Conservation (phyloP, 305 asterid genomes). For the Andrographis paniculata region DNA sequence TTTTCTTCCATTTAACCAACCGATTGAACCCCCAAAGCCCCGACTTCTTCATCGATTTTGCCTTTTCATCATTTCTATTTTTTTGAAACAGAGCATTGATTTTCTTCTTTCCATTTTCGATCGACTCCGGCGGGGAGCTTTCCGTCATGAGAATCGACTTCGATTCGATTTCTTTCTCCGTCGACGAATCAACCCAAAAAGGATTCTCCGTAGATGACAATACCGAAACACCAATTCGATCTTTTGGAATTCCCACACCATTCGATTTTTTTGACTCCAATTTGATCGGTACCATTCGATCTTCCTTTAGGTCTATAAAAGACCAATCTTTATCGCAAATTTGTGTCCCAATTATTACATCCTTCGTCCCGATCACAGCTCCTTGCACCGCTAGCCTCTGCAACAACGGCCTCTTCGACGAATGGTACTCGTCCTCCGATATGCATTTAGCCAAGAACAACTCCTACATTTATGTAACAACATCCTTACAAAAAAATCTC, state of each 20-base stretch:
- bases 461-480: too few species aligned
- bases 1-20: conserved; percentile 77
- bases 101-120: conserved; percentile 37
- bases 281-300: conserved; percentile 24
- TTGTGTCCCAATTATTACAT: conserved; percentile 41
- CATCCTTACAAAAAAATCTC: too few species aligned
- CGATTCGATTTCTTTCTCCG: conserved; percentile 35
- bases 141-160: conserved; percentile 65
- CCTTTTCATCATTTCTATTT: conserved; percentile 29
- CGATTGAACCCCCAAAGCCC: conserved; percentile 62
- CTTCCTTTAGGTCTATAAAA: conserved; percentile 53
- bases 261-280: conserved; percentile 36
- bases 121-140: conserved; percentile 28
- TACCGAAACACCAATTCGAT: conserved; percentile 19
- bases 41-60: conserved; percentile 33
- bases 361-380: conserved; percentile 73
- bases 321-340: conserved; percentile 63
- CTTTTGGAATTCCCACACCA: too few species aligned
- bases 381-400: conserved; percentile 90
- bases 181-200: conserved; percentile 43
- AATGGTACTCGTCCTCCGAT: conserved; percentile 80
- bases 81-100: conserved; percentile 42
- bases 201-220: conserved; percentile 31
- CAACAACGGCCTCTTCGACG: conserved; percentile 73
- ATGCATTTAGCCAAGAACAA: conserved; percentile 62